These are phyloP conservation scores for Senna tora DNA, from an alignment of 306 rosid species.

Conservation along the genomic window DNA sequence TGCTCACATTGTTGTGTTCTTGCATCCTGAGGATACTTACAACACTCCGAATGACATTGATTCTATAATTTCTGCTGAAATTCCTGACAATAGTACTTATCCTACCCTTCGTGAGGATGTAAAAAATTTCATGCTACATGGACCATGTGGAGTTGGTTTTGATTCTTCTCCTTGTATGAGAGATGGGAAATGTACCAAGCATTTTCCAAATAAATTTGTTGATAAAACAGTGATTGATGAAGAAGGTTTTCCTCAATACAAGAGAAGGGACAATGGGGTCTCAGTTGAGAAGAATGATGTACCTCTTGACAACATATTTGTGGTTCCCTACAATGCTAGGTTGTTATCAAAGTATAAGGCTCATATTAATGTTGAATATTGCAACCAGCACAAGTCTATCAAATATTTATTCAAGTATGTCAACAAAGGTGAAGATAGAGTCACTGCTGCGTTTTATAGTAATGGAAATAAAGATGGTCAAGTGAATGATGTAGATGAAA, in stretches of 20 bases:
- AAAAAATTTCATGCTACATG: not conserved
- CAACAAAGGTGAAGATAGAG: too few relatives aligned
- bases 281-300: too few relatives aligned
- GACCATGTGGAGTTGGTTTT: not conserved
- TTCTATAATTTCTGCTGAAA: not conserved
- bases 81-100: not conserved
- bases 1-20: not conserved
- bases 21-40: not conserved
- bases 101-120: not conserved
- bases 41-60: not conserved
- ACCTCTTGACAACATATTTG: too few relatives aligned
- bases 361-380: too few relatives aligned
- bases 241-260: not conserved
- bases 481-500: too few relatives aligned
- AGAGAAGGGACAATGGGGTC: not conserved
- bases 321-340: too few relatives aligned
- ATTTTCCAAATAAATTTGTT: not conserved
- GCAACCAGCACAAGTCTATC: too few relatives aligned
- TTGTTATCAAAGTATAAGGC: too few relatives aligned
- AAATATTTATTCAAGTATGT: too few relatives aligned
- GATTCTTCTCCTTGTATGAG: not conserved
- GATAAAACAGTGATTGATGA: constrained; percentile 3
- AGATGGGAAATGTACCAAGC: not conserved
- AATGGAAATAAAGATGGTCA: too few relatives aligned
- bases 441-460: too few relatives aligned